Percentiles rank a stretch among this genome's conserved stretches.
Conservation (phyloP, 1,139 yeast genomes). For the Yamadazyma mexicana region DNA sequence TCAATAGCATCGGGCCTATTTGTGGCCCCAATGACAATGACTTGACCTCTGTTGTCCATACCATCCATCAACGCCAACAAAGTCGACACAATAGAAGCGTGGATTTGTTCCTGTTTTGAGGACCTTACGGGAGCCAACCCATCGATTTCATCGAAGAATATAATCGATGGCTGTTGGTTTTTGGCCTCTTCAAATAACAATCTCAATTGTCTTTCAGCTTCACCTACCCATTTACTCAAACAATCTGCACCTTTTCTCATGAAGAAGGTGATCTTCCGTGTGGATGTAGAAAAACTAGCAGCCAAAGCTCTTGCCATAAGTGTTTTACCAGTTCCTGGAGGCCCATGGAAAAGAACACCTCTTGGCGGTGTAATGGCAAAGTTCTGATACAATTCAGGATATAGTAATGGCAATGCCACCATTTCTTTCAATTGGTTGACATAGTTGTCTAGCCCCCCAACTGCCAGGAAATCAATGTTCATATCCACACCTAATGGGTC, state of each 20-base stretch:
- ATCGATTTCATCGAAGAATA: conserved; percentile 95
- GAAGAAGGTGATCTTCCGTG: conserved; percentile 86
- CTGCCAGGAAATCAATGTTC: conserved; percentile 84
- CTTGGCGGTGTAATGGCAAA: conserved; percentile 95
- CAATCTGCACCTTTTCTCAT: conserved; percentile 99
- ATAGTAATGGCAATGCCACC: conserved; percentile 90
- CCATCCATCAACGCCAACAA: conserved; percentile 97
- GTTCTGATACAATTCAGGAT: conserved; percentile 90
- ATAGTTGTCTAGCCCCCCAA: conserved; percentile 91
- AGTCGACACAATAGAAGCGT: conserved; percentile 95
- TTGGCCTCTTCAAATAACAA: conserved; percentile 93
- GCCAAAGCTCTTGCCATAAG: conserved; percentile 97
- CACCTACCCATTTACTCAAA: conserved; percentile 98
- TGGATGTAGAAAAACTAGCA: conserved; percentile 84
- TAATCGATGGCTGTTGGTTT: conserved; percentile 92
- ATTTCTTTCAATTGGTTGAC: conserved; percentile 92
- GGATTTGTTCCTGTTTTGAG: conserved; percentile 95
- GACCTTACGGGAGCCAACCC: conserved; percentile 98
- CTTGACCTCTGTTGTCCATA: conserved; percentile 96
- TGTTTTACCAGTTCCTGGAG: conserved; percentile 99
- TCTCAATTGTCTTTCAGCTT: conserved; percentile 92
- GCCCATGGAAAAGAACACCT: conserved; percentile 97
- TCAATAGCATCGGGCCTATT: conserved; percentile 97
- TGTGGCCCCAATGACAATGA: conserved; percentile 96
- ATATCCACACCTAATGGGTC: conserved; percentile 95